Percentiles rank a stretch among this genome's conserved stretches.
Evolutionary conservation across 768 basidiomycete species (phyloP).

Genomic region (Boletellus sp.): DNA sequence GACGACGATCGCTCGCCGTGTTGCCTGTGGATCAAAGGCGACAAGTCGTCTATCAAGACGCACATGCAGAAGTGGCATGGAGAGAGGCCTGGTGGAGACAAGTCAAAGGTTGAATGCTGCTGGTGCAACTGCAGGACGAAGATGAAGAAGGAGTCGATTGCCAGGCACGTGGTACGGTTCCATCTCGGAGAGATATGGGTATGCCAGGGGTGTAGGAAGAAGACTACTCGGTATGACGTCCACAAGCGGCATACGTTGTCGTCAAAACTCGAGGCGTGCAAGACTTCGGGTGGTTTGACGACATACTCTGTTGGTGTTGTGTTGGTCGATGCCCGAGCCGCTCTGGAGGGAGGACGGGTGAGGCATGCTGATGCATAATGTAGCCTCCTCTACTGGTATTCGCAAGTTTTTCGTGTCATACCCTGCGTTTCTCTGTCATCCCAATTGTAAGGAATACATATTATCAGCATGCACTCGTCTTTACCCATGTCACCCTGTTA

Average conservation of each 20-base stretch:
- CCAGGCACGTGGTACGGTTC: slow-evolving; percentile 12
- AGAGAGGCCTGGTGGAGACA: slow-evolving; percentile 8
- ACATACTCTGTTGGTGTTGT: slow-evolving; percentile 5
- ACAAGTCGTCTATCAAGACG: slow-evolving; percentile 10
- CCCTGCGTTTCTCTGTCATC: too few species aligned
- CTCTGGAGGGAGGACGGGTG: slow-evolving; percentile 1
- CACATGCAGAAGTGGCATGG: slow-evolving; percentile 22
- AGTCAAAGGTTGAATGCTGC: slow-evolving; percentile 1
- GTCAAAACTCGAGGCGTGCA: slow-evolving; percentile 2
- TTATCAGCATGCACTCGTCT: too few species aligned
- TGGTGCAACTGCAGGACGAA: slow-evolving; percentile 13
- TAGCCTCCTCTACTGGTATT: too few species aligned
- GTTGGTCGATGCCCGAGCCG: slow-evolving; percentile 2
- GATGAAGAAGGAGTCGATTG: slow-evolving; percentile 25
- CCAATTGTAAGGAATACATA: too few species aligned
- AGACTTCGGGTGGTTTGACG: slow-evolving; percentile 4
- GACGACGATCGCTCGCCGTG: slow-evolving; percentile 4
- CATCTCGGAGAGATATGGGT: slow-evolving; percentile 18
- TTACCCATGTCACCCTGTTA: too few species aligned
- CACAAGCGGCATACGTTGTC: slow-evolving; percentile 4
- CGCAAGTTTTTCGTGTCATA: too few species aligned
- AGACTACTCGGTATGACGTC: slow-evolving; percentile 6
- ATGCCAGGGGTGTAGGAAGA: slow-evolving; percentile 14
- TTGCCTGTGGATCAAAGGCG: slow-evolving; percentile 13
- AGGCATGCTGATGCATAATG: neutral